A percentile compares a stretch with the other conserved stretches of the same genome.
These are phyloP conservation scores for Saccharomycodes ludwigii DNA, from an alignment of 805 yeast genomes.

Conservation along the genomic window DNA sequence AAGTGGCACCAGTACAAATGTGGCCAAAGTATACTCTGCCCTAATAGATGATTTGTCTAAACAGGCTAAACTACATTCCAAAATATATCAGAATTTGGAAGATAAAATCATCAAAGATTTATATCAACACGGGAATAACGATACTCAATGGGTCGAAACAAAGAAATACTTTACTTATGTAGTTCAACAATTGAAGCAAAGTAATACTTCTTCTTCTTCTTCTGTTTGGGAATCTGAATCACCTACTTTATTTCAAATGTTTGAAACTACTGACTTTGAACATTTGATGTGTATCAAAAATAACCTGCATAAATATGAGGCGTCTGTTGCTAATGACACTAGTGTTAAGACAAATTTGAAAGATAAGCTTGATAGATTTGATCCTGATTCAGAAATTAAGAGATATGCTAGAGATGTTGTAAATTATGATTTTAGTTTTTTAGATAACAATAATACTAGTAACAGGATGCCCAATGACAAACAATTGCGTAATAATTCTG, in stretches of 20 bases:
- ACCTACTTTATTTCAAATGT: constrained; percentile 61
- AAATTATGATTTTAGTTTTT: constrained; percentile 13
- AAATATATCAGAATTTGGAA: constrained; percentile 34
- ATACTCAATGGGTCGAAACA: constrained; percentile 43
- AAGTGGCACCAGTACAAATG: constrained; percentile 19
- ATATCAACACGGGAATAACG: constrained; percentile 38
- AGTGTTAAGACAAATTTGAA: no score
- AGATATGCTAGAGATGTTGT: constrained; percentile 37
- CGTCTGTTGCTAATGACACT: constrained; percentile 3
- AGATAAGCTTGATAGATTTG: constrained; percentile 25
- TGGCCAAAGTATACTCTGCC: constrained; percentile 28
- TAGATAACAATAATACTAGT: constrained; percentile 1
- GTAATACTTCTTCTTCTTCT: constrained; percentile 30
- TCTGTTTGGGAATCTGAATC: constrained; percentile 65
- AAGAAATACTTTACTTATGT: no score
- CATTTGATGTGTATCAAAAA: constrained; percentile 54
- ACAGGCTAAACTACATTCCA: constrained; percentile 40
- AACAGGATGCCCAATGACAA: neutral
- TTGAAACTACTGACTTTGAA: constrained; percentile 57
- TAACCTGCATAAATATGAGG: constrained; percentile 42
- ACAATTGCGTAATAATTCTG: constrained; percentile 14
- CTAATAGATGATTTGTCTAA: constrained; percentile 28
- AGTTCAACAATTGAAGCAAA: constrained; percentile 31
- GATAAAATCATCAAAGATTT: constrained; percentile 45
- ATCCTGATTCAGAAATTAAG: constrained; percentile 46